These are phyloP conservation scores for Colletotrichum sp. DNA, from an alignment of 2,329 filamentous ascomycete species.

Conservation along the genomic window DNA sequence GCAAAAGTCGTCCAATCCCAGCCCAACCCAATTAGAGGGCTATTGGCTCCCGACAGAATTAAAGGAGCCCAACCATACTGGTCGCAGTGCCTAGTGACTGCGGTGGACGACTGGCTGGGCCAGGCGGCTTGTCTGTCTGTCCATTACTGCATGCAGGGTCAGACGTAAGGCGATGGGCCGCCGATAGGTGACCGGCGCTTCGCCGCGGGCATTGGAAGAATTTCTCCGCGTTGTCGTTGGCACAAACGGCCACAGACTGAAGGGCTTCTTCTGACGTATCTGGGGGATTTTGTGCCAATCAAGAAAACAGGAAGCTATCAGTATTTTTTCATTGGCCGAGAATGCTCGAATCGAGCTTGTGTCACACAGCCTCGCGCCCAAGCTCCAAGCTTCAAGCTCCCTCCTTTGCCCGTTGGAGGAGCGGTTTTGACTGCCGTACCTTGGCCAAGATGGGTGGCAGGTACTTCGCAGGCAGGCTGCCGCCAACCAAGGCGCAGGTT, in stretches of 20 bases:
- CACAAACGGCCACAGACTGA: neutral
- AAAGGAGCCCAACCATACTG: slow-evolving; percentile 9
- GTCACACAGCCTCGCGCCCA: slow-evolving; percentile 17
- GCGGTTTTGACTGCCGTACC: neutral
- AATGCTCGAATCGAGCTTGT: neutral
- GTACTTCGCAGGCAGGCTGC: neutral
- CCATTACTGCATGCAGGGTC: slow-evolving; percentile 23
- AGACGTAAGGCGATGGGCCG: slow-evolving; percentile 20
- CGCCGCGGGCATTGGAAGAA: slow-evolving; percentile 13
- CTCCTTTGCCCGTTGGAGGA: neutral
- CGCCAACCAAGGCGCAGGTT: slow-evolving; percentile 11
- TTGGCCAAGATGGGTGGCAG: neutral
- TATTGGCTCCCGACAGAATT: slow-evolving; percentile 16
- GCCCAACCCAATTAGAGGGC: slow-evolving; percentile 17
- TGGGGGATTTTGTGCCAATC: slow-evolving; percentile 2
- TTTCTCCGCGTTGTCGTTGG: slow-evolving; percentile 11
- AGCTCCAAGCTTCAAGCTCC: neutral
- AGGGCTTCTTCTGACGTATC: neutral
- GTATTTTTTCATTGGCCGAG: neutral
- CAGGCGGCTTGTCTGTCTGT: neutral
- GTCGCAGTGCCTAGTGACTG: neutral
- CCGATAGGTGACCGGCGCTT: slow-evolving; percentile 11
- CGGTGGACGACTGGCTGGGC: neutral
- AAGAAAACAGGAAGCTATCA: neutral
- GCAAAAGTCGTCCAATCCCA: slow-evolving; percentile 16